Base-by-base conservation (phyloP, 2,329 filamentous ascomycete genomes). In the Aspergillus alliaceus region DNA sequence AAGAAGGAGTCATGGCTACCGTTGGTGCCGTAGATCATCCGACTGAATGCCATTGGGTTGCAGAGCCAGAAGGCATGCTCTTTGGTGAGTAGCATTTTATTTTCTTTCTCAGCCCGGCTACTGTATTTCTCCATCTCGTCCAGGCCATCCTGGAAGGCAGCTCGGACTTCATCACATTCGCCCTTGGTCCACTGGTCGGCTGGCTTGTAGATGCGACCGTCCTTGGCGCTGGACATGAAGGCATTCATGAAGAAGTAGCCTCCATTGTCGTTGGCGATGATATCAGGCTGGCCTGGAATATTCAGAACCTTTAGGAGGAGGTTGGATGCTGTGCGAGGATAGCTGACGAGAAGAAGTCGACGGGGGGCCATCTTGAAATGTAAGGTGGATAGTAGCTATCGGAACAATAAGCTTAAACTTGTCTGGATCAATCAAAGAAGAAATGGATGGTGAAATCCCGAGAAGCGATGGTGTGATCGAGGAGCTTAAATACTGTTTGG, bases 81-180 rank as follows among this genome's bases (percentile, higher is more conserved):
- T 55, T 77, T 77, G 35, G 69, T 62, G 50, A 75, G 73, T 14
- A 71, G 59, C 24, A 63, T 62, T 49, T 72, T 72, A 37, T 62
- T 60, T 18, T 68, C 54, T 2, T 54, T 44, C 35, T 64, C 53
- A 2, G 73, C 72, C 2, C 52, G 42, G 1, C 56, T 35, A 4
- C 66, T 53, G 31, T 57, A 59, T 15, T 65, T 59, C 42, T 74
- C 66, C 4, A 76, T 53, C 1, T 54, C 52, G 31, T 72, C 58
- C 27, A 72, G 59, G 32, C 66, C 68, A 8, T 44, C 18, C 53
- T 74, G 72, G 58, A 66, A 72, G 37, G 24, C 31, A 0, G 57
- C 40, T 29, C 60, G 61, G 24, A 70, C 57, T n/a, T 65, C 39
- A 11, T 56, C 31, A 20, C 62, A 68, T 24, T 74, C 64, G 12